These are phyloP conservation scores for Chrysoporthe cubensis DNA, from an alignment of 2,329 filamentous ascomycete genomes.

Conservation along the genomic window DNA sequence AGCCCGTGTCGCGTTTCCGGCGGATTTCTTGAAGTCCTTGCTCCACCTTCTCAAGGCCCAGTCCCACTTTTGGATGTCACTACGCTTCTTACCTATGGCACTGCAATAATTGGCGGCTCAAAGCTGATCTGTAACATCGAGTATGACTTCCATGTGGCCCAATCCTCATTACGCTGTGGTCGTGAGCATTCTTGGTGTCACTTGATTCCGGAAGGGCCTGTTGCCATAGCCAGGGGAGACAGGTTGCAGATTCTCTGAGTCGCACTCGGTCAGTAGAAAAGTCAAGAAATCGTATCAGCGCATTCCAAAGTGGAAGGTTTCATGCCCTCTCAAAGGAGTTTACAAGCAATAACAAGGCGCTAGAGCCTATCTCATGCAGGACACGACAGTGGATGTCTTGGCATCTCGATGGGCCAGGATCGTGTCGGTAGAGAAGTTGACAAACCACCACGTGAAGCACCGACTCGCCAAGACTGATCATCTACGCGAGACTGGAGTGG, in stretches of 20 bases:
- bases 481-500: not conserved
- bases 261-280: constrained; percentile 7
- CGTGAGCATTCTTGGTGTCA: not conserved
- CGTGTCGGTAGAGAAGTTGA: not conserved
- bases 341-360: not conserved
- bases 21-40: no score
- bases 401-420: not conserved
- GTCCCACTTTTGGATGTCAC: not conserved
- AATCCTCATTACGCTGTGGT: not conserved
- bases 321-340: not conserved
- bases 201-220: not conserved
- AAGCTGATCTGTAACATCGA: not conserved
- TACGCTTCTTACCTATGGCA: not conserved
- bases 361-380: not conserved
- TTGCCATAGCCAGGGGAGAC: not conserved
- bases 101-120: not conserved
- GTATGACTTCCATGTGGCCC: not conserved
- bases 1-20: no score
- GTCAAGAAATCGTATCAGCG: not conserved
- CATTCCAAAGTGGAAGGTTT: constrained; percentile 10
- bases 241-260: not conserved
- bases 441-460: constrained; percentile 10
- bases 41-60: not conserved
- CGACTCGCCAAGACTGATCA: constrained; percentile 1
- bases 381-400: constrained; percentile 4